Conservation (phyloP, 2,329 filamentous ascomycete genomes). For the Aspergillus piperis region DNA sequence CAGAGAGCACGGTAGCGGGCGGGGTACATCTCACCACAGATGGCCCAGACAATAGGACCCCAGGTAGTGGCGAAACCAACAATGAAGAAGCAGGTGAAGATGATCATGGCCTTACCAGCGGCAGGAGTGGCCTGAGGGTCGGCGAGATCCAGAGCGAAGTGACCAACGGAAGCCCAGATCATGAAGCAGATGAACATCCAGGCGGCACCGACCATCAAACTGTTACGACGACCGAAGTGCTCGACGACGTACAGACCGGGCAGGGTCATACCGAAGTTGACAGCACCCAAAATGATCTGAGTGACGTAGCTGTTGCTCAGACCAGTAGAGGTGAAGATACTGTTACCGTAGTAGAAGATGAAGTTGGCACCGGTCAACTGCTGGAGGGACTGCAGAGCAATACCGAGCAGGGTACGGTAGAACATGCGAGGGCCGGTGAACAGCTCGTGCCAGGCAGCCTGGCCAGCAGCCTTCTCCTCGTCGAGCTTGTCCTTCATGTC, state of each 20-base stretch:
- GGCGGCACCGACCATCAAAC: slow-evolving; percentile 64
- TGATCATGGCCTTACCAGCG: slow-evolving; percentile 69
- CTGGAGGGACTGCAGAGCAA: slow-evolving; percentile 50
- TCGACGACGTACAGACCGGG: slow-evolving; percentile 71
- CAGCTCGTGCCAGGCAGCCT: slow-evolving; percentile 46
- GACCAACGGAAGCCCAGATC: slow-evolving; percentile 62
- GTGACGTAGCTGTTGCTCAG: slow-evolving; percentile 66
- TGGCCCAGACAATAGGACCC: slow-evolving; percentile 60
- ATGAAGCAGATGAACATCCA: slow-evolving; percentile 68
- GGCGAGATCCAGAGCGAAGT: slow-evolving; percentile 42
- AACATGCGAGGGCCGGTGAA: slow-evolving; percentile 52
- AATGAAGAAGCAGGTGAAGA: slow-evolving; percentile 74
- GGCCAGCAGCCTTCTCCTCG: slow-evolving; percentile 51
- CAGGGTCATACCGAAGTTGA: slow-evolving; percentile 70
- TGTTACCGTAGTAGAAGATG: slow-evolving; percentile 56
- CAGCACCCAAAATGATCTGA: slow-evolving; percentile 67
- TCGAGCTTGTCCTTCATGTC: slow-evolving; percentile 63
- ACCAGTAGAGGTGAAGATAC: slow-evolving; percentile 67
- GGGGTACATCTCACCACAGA: slow-evolving; percentile 49
- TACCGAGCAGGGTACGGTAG: slow-evolving; percentile 49
- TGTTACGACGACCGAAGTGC: slow-evolving; percentile 67
- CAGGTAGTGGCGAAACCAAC: slow-evolving; percentile 70
- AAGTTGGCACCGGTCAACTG: slow-evolving; percentile 53
- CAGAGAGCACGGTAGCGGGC: slow-evolving; percentile 65
- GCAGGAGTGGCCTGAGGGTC: slow-evolving; percentile 47